phyloP scores from a whole-genome alignment of 2,329 filamentous ascomycete species.

The Sarocladiaceae sp. region DNA sequence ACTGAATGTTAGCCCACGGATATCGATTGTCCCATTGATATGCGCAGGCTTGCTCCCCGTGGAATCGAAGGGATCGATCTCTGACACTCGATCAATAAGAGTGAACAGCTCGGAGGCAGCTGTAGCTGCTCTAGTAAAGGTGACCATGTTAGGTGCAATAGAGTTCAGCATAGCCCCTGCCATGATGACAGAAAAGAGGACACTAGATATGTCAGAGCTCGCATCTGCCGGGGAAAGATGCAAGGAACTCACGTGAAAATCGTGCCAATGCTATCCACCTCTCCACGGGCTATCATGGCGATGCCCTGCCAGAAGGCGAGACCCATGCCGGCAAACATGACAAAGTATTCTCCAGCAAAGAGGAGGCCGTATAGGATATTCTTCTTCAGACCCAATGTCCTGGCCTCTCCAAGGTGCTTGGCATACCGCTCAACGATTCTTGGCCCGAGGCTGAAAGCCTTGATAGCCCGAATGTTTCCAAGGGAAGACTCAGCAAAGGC shows the following conservation, averaged over 20 bases:
- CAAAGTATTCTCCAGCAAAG: conserved; percentile 30
- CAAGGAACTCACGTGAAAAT: conserved; percentile 14
- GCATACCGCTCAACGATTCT: conserved; percentile 12
- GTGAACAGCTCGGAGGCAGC: conserved; percentile 19
- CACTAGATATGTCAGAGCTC: conserved; percentile 12
- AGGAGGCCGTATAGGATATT: conserved; percentile 11
- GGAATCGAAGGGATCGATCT: conserved; percentile 18
- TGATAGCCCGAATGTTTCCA: conserved; percentile 11
- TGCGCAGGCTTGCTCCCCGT: conserved; percentile 12
- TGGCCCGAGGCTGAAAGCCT: conserved; percentile 14
- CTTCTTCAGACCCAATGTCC: conserved; percentile 9
- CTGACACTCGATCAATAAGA: conserved; percentile 20
- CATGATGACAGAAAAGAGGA: conserved; percentile 22
- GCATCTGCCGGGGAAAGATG: conserved; percentile 17
- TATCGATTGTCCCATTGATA: conserved; percentile 18
- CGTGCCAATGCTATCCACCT: conserved; percentile 14
- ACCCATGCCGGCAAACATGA: conserved; percentile 15
- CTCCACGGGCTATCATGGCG: conserved; percentile 28
- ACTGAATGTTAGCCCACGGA: conserved; percentile 25
- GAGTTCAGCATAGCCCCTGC: conserved; percentile 11
- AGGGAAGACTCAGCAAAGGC: conserved; percentile 39
- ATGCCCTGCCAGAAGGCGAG: conserved; percentile 23
- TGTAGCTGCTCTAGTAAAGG: conserved; percentile 16
- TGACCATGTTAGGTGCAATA: conserved; percentile 18
- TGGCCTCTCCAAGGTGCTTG: conserved; percentile 11